Evolutionary conservation across 495 filamentous ascomycete genomes (phyloP), one percentile per base, ranked within the genome.

Genomic region (Emericellopsis terricola): DNA sequence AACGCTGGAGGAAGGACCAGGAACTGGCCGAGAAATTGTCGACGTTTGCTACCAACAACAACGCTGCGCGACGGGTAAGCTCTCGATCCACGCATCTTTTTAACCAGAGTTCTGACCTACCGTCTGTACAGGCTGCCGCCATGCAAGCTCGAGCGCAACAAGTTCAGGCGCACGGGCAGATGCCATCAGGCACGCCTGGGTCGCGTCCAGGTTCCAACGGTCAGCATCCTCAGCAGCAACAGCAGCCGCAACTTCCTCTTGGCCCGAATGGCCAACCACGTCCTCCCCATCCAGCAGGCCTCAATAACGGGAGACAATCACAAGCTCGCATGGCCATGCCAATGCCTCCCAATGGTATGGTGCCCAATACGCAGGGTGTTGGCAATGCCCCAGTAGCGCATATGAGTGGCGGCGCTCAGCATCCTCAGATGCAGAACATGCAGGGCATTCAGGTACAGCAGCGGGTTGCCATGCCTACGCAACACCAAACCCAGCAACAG

Each of bases 1-100:
- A 93, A 45, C 84, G 87, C 49, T 72, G 76, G 49, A 85, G 94
- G 37, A 71, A 78, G 20, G 86, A 94, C 37, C 53, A 80, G 43
- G 80, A 81, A 39, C 51, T 81, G 29, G 68, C 70, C 28, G 82
- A 92, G 55, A 70, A 73, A 43, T 73, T 82, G 54, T 67, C 72
- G 41, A 61, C 70, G 19, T 71, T 79, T 38, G 68, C 73, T 15
- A 65, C 73, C 45, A 76, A 81, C 31, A 59, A 65, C 37, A 63
- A 67, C 40, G 52, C 49, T 14, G 48, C 56, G 37, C 49, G 65
- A 44, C 67, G 70, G 56, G 78, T 81, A 68, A 45, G 59, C 45
- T 31, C 7, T 29, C 13, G 21, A 39, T 32, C 23, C 6, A 6
- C 23, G 23, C 13, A 23, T 11, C 31, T 34, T n/a, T n/a, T 17